These are phyloP conservation scores for Naganishia antarctica DNA, from an alignment of 768 basidiomycete genomes.

Conservation along the genomic window DNA sequence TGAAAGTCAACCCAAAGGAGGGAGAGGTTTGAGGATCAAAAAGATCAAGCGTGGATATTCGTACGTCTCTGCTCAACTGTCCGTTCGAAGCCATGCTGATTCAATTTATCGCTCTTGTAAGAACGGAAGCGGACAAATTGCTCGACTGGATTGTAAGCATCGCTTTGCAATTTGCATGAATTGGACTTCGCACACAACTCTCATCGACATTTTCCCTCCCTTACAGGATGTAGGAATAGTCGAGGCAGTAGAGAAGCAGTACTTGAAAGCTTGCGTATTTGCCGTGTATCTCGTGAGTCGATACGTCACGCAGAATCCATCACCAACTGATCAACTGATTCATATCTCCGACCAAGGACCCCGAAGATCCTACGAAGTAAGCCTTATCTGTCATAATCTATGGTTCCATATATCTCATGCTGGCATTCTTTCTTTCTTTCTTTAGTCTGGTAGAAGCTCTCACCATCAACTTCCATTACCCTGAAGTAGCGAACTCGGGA, in stretches of 20 bases:
- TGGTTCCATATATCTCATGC: too few relatives aligned
- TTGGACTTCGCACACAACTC: neutral
- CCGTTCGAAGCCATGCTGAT: too few relatives aligned
- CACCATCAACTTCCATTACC: conserved; percentile 29
- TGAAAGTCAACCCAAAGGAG: conserved; percentile 6
- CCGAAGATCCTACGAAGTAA: conserved; percentile 28
- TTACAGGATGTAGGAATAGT: conserved; percentile 20
- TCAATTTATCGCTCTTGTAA: too few relatives aligned
- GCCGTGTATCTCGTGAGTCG: conserved; percentile 27
- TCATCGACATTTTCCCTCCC: neutral
- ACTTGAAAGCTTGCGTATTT: conserved; percentile 29
- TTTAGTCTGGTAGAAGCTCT: conserved; percentile 41
- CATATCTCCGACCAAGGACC: conserved; percentile 17
- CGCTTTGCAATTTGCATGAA: neutral
- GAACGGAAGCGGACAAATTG: conserved; percentile 30
- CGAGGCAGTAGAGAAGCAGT: conserved; percentile 27
- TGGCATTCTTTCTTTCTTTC: too few relatives aligned
- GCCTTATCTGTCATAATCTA: too few relatives aligned
- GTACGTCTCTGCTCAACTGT: conserved; percentile 8
- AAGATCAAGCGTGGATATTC: conserved; percentile 29
- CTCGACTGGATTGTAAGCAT: conserved; percentile 29
- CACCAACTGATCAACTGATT: neutral
- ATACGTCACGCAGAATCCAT: neutral
- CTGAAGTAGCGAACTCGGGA: conserved; percentile 7
- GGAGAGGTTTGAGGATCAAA: conserved; percentile 27